These are phyloP conservation scores for Taphrina flavorubra DNA, from an alignment of 1,139 yeast species.

Conservation along the genomic window DNA sequence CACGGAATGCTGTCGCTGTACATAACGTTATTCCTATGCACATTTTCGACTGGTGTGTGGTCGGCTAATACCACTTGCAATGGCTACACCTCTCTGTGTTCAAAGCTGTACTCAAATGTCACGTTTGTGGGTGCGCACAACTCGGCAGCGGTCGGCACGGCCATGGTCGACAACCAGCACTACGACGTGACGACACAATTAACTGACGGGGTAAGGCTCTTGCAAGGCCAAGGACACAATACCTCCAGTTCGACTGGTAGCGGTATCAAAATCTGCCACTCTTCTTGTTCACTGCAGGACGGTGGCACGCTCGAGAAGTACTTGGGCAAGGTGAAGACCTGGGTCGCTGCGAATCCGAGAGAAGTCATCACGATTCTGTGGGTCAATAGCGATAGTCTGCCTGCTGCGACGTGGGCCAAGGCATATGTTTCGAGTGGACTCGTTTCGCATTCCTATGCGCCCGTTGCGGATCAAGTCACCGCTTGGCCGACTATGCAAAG, in stretches of 20 bases:
- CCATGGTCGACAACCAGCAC: conserved; percentile 29
- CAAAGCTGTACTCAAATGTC: conserved; percentile 34
- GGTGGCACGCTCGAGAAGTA: conserved; percentile 39
- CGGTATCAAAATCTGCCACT: conserved; percentile 29
- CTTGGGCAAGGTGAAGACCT: conserved; percentile 32
- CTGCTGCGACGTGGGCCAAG: conserved; percentile 32
- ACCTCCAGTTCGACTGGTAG: conserved; percentile 18
- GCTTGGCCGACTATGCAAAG: conserved; percentile 31
- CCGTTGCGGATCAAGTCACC: conserved; percentile 20
- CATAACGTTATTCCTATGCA: not conserved
- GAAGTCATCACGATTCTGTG: conserved; percentile 39
- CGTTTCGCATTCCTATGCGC: conserved; percentile 20
- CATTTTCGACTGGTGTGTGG: not conserved
- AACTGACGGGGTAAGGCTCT: conserved; percentile 33
- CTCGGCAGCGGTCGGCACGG: conserved; percentile 34
- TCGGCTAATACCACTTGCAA: conserved; percentile 22
- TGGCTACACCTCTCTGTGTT: conserved; percentile 25
- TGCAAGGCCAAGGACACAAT: conserved; percentile 40
- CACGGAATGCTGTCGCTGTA: not conserved
- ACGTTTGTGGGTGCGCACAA: conserved; percentile 41
- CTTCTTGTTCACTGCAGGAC: conserved; percentile 39
- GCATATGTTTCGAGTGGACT: conserved; percentile 33
- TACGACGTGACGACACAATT: conserved; percentile 35
- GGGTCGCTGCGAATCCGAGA: conserved; percentile 28
- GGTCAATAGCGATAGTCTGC: conserved; percentile 37